A percentile compares a stretch with the other conserved stretches of the same genome.
phyloP scores from a whole-genome alignment of 495 filamentous ascomycete species.

The Aspergillus conjunctus region DNA sequence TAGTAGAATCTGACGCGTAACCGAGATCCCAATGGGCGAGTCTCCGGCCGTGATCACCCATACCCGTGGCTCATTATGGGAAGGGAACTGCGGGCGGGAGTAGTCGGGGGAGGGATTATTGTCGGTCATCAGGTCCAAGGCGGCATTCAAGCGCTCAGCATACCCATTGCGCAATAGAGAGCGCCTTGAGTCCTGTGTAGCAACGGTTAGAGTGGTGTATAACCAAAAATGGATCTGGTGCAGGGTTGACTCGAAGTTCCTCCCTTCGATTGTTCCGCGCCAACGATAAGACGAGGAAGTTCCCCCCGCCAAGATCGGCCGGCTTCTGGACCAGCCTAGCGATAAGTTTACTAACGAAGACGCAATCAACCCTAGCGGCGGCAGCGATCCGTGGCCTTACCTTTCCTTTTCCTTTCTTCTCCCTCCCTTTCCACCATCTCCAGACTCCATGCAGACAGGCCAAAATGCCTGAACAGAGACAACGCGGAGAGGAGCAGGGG shows the following conservation, averaged over 20 bases:
- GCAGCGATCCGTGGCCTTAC: constrained; percentile 31
- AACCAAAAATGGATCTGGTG: neutral
- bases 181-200: constrained; percentile 4
- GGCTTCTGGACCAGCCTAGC: constrained; percentile 18
- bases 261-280: neutral
- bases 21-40: constrained; percentile 73
- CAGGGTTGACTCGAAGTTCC: neutral
- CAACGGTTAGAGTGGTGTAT: neutral
- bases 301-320: constrained; percentile 24
- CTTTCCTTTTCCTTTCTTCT: constrained; percentile 21
- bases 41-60: constrained; percentile 89
- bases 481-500: constrained; percentile 39
- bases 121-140: constrained; percentile 41
- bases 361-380: constrained; percentile 10
- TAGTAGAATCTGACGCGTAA: constrained; percentile 72
- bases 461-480: constrained; percentile 50
- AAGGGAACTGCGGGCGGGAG: constrained; percentile 56
- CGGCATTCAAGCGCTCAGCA: constrained; percentile 26
- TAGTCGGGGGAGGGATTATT: constrained; percentile 40
- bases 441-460: constrained; percentile 15
- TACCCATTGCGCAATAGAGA: constrained; percentile 37
- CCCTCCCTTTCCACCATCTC: constrained; percentile 21
- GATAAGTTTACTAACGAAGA: neutral
- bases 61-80: constrained; percentile 62
- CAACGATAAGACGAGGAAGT: neutral